These are phyloP conservation scores for Borealophlyctis nickersoniae DNA, from an alignment of 192 early-diverging fungal species.

Conservation along the genomic window DNA sequence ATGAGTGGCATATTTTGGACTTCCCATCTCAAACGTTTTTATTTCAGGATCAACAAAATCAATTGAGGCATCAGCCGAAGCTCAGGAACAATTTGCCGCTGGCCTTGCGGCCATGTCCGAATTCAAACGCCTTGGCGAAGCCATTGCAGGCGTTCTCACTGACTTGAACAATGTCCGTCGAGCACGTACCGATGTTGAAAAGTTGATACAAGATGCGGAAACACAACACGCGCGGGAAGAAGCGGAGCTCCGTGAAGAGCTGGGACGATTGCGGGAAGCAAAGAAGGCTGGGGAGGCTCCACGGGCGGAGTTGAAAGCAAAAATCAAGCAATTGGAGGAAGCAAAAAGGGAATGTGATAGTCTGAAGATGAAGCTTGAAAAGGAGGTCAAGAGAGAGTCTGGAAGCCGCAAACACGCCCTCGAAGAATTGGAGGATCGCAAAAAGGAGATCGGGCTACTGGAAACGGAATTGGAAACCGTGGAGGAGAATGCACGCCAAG, in stretches of 20 bases:
- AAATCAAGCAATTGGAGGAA: slow-evolving; percentile 23
- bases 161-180: slow-evolving; percentile 14
- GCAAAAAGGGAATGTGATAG: slow-evolving; percentile 7
- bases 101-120: slow-evolving; percentile 17
- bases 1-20: background rate
- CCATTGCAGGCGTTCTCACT: slow-evolving; percentile 1
- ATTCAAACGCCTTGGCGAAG: slow-evolving; percentile 1
- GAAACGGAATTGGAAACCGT: slow-evolving; percentile 6
- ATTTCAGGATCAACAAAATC: background rate
- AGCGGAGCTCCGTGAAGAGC: slow-evolving; percentile 15
- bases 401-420: background rate
- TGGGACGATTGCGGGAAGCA: slow-evolving; percentile 13
- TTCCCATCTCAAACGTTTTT: background rate
- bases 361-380: background rate
- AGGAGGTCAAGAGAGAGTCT: background rate
- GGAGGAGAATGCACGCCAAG: too few relatives aligned
- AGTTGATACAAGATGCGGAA: slow-evolving; percentile 10
- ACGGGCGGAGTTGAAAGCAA: slow-evolving; percentile 24
- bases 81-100: slow-evolving; percentile 7
- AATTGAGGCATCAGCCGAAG: slow-evolving; percentile 8
- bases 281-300: slow-evolving; percentile 11
- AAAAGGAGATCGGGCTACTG: slow-evolving; percentile 15
- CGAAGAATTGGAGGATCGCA: background rate
- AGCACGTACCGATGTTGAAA: slow-evolving; percentile 9
- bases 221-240: slow-evolving; percentile 17